Evolutionary conservation across 1,284 basidiomycete species (phyloP).

Genomic region (Pyrrhoderma lamaoense): DNA sequence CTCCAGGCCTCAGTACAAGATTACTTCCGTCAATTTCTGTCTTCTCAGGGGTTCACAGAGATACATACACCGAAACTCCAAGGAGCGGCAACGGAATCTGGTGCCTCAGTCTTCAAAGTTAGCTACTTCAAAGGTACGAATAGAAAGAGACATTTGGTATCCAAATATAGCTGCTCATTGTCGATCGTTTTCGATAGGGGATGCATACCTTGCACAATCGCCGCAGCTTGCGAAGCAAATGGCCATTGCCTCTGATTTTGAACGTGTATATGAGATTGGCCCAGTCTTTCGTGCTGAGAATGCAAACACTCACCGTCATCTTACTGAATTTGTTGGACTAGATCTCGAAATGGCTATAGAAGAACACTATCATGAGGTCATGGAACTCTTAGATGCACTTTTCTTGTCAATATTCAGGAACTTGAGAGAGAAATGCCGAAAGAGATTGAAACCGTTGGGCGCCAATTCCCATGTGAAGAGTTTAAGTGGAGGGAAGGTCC

Average conservation of each 20-base stretch:
- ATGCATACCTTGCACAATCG: conserved; percentile 91
- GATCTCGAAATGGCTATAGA: conserved; percentile 99
- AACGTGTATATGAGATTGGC: conserved; percentile 95
- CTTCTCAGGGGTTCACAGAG: conserved; percentile 76
- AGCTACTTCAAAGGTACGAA: conserved; percentile 88
- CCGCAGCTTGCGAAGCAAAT: conserved; percentile 99
- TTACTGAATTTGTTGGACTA: conserved; percentile 98
- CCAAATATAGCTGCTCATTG: not conserved
- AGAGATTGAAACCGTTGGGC: conserved; percentile 77
- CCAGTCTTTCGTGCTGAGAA: conserved; percentile 98
- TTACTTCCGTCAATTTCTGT: conserved; percentile 85
- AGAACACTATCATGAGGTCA: conserved; percentile 96
- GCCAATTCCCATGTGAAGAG: conserved; percentile 87
- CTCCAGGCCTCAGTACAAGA: conserved; percentile 85
- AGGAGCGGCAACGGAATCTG: conserved; percentile 94
- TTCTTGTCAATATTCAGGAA: conserved; percentile 81
- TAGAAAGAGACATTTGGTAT: not conserved
- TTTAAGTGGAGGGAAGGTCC: conserved; percentile 83
- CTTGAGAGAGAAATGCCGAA: conserved; percentile 68
- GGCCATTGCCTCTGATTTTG: conserved; percentile 98
- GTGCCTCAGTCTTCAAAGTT: conserved; percentile 97
- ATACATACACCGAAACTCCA: conserved; percentile 98
- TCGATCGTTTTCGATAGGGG: conserved; percentile 40
- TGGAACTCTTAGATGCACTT: conserved; percentile 81
- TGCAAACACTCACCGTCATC: conserved; percentile 94